Base-by-base conservation (phyloP, 1,139 yeast genomes). In the Suhomyces taliae region DNA sequence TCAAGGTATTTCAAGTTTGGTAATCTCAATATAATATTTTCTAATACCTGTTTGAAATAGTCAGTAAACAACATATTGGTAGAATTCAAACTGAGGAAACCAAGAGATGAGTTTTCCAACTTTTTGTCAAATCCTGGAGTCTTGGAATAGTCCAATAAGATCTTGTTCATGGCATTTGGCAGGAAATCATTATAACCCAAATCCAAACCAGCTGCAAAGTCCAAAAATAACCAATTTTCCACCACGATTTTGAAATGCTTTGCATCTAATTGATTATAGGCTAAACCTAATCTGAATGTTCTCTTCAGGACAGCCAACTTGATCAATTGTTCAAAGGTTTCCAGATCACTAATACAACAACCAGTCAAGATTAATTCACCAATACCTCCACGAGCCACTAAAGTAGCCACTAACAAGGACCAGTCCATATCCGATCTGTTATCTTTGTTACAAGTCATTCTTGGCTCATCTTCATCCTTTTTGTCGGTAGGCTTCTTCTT, bases 341-440 rank as follows among this genome's bases (percentile, higher is more conserved):
- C 71, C 37, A 78, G 57, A 50, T 80, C 82, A 4, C 75, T 69
- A 55, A 87, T 83, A 54, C 86, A 82, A 53, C 91, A 87, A 27
- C 95, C 93, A 11, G 86, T 83, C 45, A 87, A 63, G 34, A 86
- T 78, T 47, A 87, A 65, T 56, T 85, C 91, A 47, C 83, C 89
- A n/a, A 87, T 72, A 29, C 91, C 91, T 34, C 84, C 85, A 52
- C 89, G 70, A 2, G 83, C 82, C 11, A 85, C 79, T 10, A 87
- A 60, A 0, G 90, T 77, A 1, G 90, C 91, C 4, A 84, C 82
- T 52, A 87, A 71, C 38, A 86, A 65, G 24, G 84, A 72, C 95
- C 95, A 87, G 58, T 87, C 87, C 85, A 83, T 82, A 50, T 85
- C 91, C 8, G 83, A 74, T 55, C 95, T 70, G 50, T 83, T 78